phyloP scores from a whole-genome alignment of 441 rosid species.

The Arabidopsis lyrata region DNA sequence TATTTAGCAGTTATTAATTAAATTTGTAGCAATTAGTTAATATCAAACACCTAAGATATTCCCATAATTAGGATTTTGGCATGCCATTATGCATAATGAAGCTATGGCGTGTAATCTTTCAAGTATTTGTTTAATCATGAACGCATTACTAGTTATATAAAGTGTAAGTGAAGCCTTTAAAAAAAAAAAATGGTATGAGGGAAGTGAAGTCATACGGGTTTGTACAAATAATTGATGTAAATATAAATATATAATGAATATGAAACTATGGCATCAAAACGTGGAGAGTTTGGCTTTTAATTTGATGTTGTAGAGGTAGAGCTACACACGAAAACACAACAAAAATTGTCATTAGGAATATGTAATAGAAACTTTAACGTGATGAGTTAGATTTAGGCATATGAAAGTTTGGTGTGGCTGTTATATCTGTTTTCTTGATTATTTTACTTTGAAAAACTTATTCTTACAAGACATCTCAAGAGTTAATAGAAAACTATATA shows the following conservation, averaged over 20 bases:
- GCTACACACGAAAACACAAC: conserved; percentile 31
- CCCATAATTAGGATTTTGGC: conserved; percentile 19
- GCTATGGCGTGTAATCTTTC: conserved; percentile 7
- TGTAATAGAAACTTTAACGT: conserved; percentile 27
- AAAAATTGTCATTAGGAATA: conserved; percentile 9
- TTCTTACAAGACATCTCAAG: conserved; percentile 12
- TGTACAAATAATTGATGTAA: conserved; percentile 6
- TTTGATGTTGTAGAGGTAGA: conserved; percentile 26
- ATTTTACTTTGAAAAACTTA: not conserved
- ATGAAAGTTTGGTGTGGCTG: conserved; percentile 41
- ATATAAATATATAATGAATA: too few relatives aligned
- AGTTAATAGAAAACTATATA: conserved; percentile 21
- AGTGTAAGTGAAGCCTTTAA: not conserved
- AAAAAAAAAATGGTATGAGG: not conserved
- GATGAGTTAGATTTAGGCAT: conserved; percentile 29
- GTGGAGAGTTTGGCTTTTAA: conserved; percentile 14
- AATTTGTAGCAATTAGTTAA: not conserved
- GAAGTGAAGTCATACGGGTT: not conserved
- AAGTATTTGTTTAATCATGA: conserved; percentile 10
- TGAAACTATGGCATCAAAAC: conserved; percentile 12
- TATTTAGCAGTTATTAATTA: not conserved
- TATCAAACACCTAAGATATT: not conserved
- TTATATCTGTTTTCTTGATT: conserved; percentile 39
- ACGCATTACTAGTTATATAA: not conserved
- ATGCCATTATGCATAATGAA: not conserved